A percentile compares a stretch with the other conserved stretches of the same genome.
Evolutionary conservation across 805 yeast genomes (phyloP).

Genomic region (Ascoidea asiatica): DNA sequence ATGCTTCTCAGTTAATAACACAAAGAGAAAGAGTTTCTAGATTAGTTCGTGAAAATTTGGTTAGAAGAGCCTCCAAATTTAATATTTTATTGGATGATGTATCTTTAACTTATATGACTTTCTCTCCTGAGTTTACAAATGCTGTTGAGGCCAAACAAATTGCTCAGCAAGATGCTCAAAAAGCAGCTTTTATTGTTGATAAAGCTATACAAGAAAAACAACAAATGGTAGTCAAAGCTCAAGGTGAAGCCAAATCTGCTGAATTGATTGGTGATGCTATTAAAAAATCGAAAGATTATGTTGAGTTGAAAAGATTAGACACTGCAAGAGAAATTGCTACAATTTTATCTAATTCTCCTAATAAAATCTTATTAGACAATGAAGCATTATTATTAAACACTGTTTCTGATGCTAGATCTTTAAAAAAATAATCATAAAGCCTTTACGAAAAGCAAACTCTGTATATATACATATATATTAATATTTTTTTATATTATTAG

Average conservation of each 20-base stretch:
- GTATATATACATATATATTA: neutral
- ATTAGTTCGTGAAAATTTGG: constrained; percentile 79
- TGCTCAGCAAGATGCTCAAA: constrained; percentile 98
- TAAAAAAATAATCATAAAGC: neutral
- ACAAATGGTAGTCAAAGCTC: constrained; percentile 90
- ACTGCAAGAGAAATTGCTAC: constrained; percentile 93
- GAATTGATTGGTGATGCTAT: constrained; percentile 98
- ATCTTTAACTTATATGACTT: constrained; percentile 91
- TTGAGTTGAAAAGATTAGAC: constrained; percentile 91
- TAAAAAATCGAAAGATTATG: constrained; percentile 90
- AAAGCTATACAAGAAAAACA: constrained; percentile 97
- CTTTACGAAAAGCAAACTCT: neutral
- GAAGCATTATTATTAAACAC: constrained; percentile 88
- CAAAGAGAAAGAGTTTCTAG: constrained; percentile 94
- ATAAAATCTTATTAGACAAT: constrained; percentile 81
- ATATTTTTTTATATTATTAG: neutral
- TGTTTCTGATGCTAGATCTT: constrained; percentile 55
- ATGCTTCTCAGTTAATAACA: constrained; percentile 96
- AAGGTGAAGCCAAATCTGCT: constrained; percentile 97
- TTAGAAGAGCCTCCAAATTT: constrained; percentile 85
- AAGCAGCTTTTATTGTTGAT: constrained; percentile 95
- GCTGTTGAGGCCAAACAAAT: constrained; percentile 99
- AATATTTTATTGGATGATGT: constrained; percentile 87
- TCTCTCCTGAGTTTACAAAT: constrained; percentile 92
- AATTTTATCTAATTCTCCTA: constrained; percentile 77